Percentiles rank a stretch among this genome's conserved stretches.
Conservation (phyloP, 176 grass and related monocot species). For the Echinochloa phyllopogon region DNA sequence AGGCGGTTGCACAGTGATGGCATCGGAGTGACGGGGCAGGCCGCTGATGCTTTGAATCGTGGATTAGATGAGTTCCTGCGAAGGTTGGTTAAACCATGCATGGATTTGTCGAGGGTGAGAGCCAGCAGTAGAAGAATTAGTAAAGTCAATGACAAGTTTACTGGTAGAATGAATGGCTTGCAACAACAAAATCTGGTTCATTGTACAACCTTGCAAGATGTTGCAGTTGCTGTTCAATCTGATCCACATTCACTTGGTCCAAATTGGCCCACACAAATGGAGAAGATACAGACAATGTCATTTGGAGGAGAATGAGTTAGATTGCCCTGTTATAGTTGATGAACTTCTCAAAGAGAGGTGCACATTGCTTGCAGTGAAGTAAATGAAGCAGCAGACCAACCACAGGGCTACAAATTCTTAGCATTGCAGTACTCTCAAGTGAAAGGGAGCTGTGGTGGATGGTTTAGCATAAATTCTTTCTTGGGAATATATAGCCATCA, state of each 20-base stretch:
- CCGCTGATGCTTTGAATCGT: constrained; percentile 58
- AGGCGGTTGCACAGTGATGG: constrained; percentile 49
- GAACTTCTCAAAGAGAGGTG: neutral
- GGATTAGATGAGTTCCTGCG: constrained; percentile 66
- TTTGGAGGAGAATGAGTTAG: constrained; percentile 35
- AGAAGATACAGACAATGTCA: constrained; percentile 55
- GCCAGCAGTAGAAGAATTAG: constrained; percentile 41
- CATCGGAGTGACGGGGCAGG: constrained; percentile 48
- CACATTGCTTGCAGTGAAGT: constrained; percentile 17
- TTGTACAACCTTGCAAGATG: constrained; percentile 56
- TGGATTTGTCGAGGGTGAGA: constrained; percentile 61
- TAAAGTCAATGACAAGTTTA: constrained; percentile 37
- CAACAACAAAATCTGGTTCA: constrained; percentile 18
- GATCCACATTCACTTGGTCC: constrained; percentile 65
- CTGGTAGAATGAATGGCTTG: constrained; percentile 38
- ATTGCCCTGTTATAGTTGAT: neutral
- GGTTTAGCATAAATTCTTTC: constrained; percentile 13
- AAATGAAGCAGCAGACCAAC: constrained; percentile 13
- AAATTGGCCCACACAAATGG: constrained; percentile 58
- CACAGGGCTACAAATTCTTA: neutral
- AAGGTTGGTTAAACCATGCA: constrained; percentile 71
- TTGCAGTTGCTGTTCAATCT: constrained; percentile 56
- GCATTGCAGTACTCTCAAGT: neutral
- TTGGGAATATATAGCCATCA: neutral
- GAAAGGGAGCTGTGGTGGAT: neutral